Percentiles rank a stretch among this genome's conserved stretches.
Evolutionary conservation across 1,284 basidiomycete genomes (phyloP).

Genomic region (Trichosporon inkin): DNA sequence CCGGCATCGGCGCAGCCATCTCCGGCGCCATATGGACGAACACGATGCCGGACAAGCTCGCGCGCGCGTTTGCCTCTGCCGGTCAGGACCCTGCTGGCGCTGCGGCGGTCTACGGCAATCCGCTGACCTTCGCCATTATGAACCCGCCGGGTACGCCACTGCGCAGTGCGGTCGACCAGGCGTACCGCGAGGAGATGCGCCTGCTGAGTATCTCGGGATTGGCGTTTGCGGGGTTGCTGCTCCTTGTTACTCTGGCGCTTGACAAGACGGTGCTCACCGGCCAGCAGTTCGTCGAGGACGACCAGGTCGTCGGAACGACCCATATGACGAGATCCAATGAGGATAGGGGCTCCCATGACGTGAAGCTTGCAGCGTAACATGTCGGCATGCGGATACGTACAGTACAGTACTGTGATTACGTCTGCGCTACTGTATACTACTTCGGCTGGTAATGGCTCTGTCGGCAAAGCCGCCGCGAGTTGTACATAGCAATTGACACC

Average conservation of each 20-base stretch:
- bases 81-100: conserved; percentile 21
- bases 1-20: conserved; percentile 45
- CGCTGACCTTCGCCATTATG: conserved; percentile 34
- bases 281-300: too few species aligned
- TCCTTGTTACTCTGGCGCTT: conserved; percentile 28
- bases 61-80: conserved; percentile 17
- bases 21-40: conserved; percentile 49
- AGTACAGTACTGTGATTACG: too few species aligned
- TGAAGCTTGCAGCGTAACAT: too few species aligned
- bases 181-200: conserved; percentile 41
- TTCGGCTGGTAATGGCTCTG: too few species aligned
- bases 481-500: too few species aligned
- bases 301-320: too few species aligned
- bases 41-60: conserved; percentile 18
- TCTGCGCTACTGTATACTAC: too few species aligned
- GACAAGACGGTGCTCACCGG: conserved; percentile 16
- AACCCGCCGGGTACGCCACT: conserved; percentile 44
- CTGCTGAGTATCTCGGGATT: conserved; percentile 40
- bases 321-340: too few species aligned
- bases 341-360: too few species aligned
- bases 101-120: conserved; percentile 36
- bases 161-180: conserved; percentile 35
- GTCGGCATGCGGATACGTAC: too few species aligned
- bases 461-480: too few species aligned
- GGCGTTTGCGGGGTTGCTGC: conserved; percentile 29